Evolutionary conservation across 176 grass and related monocot species (phyloP).

Genomic region (Urochloa ruziziensis): DNA sequence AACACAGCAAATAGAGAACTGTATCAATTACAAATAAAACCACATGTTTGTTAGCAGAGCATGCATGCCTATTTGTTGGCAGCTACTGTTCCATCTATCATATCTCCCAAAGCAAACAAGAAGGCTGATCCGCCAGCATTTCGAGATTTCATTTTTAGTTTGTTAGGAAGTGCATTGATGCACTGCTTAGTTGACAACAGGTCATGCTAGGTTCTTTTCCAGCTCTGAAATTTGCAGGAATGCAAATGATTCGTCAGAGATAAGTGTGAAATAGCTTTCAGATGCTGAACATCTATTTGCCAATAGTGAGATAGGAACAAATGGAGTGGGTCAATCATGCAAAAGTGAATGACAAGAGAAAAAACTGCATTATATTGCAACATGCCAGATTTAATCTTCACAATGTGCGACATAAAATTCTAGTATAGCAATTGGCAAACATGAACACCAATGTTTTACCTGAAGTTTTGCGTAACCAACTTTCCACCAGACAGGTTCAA

Average conservation of each 20-base stretch:
- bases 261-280: conserved; percentile 4
- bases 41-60: neutral
- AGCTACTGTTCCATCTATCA: neutral
- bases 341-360: neutral
- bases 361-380: neutral
- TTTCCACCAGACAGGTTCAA: conserved; percentile 96
- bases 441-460: conserved; percentile 24
- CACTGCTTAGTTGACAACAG: neutral
- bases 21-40: neutral
- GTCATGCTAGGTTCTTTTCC: neutral
- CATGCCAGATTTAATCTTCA: neutral
- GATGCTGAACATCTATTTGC: neutral
- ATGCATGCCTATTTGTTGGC: neutral
- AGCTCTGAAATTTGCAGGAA: neutral
- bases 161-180: neutral
- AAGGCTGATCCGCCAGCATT: neutral
- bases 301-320: neutral
- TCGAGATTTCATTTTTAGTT: neutral
- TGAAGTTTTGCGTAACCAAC: conserved; percentile 98
- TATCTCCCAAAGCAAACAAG: neutral
- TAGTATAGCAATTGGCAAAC: neutral
- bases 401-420: neutral
- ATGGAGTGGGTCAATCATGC: neutral
- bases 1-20: neutral
- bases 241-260: neutral